Evolutionary conservation across 1,284 basidiomycete species (phyloP).

Genomic region (Cryptococcus sp.): DNA sequence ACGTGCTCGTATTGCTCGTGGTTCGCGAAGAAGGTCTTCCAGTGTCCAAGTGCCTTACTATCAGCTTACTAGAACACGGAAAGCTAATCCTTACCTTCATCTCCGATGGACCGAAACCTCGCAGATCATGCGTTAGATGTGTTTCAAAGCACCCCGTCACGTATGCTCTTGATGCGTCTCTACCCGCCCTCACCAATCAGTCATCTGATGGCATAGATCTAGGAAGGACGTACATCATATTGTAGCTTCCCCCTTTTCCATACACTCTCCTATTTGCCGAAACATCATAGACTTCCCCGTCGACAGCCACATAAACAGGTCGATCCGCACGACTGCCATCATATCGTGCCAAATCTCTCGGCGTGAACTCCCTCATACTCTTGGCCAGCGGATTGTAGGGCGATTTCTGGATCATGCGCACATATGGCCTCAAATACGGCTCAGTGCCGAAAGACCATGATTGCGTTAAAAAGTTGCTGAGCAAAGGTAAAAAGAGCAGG

Average conservation of each 20-base stretch:
- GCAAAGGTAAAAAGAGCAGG: constrained; percentile 35
- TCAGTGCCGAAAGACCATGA: constrained; percentile 30
- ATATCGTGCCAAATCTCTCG: constrained; percentile 58
- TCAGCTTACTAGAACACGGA: not conserved
- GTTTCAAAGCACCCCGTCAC: constrained; percentile 84
- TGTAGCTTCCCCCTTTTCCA: constrained; percentile 81
- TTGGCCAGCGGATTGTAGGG: constrained; percentile 15
- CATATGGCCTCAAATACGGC: constrained; percentile 13
- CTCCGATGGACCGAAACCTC: constrained; percentile 70
- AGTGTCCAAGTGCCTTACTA: constrained; percentile 66
- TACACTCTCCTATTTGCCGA: constrained; percentile 71
- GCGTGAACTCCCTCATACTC: constrained; percentile 20
- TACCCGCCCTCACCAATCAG: constrained; percentile 60
- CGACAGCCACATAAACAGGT: constrained; percentile 84
- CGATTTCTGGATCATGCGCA: constrained; percentile 13
- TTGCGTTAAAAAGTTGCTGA: constrained; percentile 36
- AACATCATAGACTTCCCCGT: constrained; percentile 91
- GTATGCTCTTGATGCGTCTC: constrained; percentile 83
- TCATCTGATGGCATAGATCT: not conserved
- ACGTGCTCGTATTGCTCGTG: constrained; percentile 72
- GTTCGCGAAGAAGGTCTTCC: constrained; percentile 82
- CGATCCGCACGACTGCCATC: constrained; percentile 66
- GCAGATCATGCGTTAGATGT: constrained; percentile 83
- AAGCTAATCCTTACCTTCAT: constrained; percentile 55
- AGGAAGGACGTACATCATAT: constrained; percentile 61